Percentiles rank a stretch among this genome's conserved stretches.
These are phyloP conservation scores for Alternaria sp. DNA, from an alignment of 2,329 filamentous ascomycete species.

Conservation along the genomic window DNA sequence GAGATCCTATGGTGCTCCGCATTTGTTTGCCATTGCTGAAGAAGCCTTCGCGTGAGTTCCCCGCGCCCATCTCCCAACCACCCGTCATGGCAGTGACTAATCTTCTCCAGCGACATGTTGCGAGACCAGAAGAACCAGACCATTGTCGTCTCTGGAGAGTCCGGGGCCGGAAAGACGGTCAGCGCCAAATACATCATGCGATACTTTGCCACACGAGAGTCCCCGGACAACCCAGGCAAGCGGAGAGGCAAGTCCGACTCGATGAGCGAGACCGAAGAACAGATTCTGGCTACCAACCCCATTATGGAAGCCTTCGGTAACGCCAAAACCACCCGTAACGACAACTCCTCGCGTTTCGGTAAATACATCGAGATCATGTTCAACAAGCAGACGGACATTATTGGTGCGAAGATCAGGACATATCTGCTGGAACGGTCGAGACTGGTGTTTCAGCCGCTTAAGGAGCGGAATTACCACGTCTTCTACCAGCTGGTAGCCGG, in stretches of 20 bases:
- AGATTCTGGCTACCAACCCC: conserved; percentile 96
- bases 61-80: neutral
- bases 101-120: conserved; percentile 80
- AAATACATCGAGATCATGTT: conserved; percentile 99
- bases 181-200: conserved; percentile 99
- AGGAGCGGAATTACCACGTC: conserved; percentile 98
- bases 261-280: conserved; percentile 98
- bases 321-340: conserved; percentile 98
- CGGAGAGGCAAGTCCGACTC: conserved; percentile 76
- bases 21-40: conserved; percentile 98
- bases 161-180: conserved; percentile 97
- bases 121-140: conserved; percentile 96
- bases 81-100: conserved; percentile 19
- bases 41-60: conserved; percentile 88
- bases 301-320: conserved; percentile 99
- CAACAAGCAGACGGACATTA: conserved; percentile 91
- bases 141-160: conserved; percentile 98
- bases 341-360: conserved; percentile 98
- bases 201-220: conserved; percentile 97
- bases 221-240: conserved; percentile 82
- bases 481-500: conserved; percentile 98
- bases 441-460: conserved; percentile 94
- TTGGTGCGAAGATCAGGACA: conserved; percentile 95
- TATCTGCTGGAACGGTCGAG: conserved; percentile 95
- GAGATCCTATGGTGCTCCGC: conserved; percentile 92